Conservation (phyloP, 805 yeast genomes). For the Saccharomycopsis malanga region DNA sequence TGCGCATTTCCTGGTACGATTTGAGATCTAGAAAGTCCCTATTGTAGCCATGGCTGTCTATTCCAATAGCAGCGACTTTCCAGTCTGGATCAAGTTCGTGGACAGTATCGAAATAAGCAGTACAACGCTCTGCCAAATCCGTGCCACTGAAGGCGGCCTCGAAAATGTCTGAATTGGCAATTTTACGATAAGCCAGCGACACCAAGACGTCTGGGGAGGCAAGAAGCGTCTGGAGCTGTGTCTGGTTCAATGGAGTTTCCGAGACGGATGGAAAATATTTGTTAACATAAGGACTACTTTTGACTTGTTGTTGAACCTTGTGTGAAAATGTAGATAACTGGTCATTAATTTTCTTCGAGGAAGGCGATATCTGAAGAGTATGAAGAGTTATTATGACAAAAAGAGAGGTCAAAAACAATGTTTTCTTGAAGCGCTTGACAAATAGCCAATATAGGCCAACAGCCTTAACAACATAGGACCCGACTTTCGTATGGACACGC, state of each 20-base stretch:
- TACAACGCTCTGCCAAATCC: neutral
- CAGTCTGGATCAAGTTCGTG: neutral
- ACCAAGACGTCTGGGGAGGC: neutral
- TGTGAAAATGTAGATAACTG: neutral
- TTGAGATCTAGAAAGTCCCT: neutral
- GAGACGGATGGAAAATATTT: neutral
- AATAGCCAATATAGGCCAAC: neutral
- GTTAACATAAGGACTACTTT: neutral
- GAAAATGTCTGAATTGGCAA: neutral
- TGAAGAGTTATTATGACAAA: neutral
- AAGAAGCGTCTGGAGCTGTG: neutral
- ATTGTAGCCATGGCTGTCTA: neutral
- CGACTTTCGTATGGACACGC: too few relatives aligned
- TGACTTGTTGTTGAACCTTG: neutral
- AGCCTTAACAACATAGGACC: neutral
- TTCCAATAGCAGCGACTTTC: neutral
- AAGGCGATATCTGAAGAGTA: neutral
- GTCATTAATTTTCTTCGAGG: neutral
- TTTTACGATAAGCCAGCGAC: neutral
- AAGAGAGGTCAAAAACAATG: neutral
- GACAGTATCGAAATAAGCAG: neutral
- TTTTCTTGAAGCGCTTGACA: neutral
- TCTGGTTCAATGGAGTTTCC: neutral
- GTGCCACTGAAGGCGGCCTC: neutral
- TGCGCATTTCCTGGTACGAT: neutral